Base-by-base conservation (phyloP, 2,329 filamentous ascomycete species). In the Penicillium sp. region DNA sequence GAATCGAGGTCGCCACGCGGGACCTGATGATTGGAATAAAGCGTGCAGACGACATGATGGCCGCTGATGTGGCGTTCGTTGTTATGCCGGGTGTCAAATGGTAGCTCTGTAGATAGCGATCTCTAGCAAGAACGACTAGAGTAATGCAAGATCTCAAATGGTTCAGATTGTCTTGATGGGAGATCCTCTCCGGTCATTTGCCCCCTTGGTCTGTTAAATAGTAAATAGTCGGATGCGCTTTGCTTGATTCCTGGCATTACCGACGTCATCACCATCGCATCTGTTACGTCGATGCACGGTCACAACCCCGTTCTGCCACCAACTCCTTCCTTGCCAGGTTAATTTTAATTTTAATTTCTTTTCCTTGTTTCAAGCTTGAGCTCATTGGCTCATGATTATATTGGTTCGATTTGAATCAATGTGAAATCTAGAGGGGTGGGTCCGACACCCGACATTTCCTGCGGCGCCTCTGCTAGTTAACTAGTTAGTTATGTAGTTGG, bases 41-140 rank as follows among this genome's bases (percentile, higher is more conserved):
- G 44, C 63, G 63, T 30, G 53, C 48, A 49, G 68, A 48, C 47
- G 47, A 50, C 53, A 54, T 56, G 42, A 14, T 49, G 33, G 20
- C 4, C 17, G 13, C 16, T 8, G 17, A 15, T 36, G 28, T 10
- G 20, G 7, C n/a, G n/a, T n/a, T n/a, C n/a, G n/a, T n/a, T n/a
- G n/a, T n/a, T n/a, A n/a, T n/a, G n/a, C n/a, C n/a, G n/a, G n/a
- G n/a, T n/a, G n/a, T n/a, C n/a, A n/a, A n/a, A n/a, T n/a, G n/a
- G n/a, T n/a, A n/a, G n/a, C n/a, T n/a, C n/a, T n/a, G n/a, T n/a
- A n/a, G n/a, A n/a, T n/a, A n/a, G n/a, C n/a, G n/a, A n/a, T n/a
- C n/a, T n/a, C n/a, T n/a, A n/a, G n/a, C n/a, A n/a, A n/a, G n/a
- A n/a, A n/a, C n/a, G n/a, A n/a, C n/a, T n/a, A n/a, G n/a, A n/a